Percentiles rank a stretch among this genome's conserved stretches.
Evolutionary conservation across 2,329 filamentous ascomycete species (phyloP).

Genomic region (Sporothrix mexicana): DNA sequence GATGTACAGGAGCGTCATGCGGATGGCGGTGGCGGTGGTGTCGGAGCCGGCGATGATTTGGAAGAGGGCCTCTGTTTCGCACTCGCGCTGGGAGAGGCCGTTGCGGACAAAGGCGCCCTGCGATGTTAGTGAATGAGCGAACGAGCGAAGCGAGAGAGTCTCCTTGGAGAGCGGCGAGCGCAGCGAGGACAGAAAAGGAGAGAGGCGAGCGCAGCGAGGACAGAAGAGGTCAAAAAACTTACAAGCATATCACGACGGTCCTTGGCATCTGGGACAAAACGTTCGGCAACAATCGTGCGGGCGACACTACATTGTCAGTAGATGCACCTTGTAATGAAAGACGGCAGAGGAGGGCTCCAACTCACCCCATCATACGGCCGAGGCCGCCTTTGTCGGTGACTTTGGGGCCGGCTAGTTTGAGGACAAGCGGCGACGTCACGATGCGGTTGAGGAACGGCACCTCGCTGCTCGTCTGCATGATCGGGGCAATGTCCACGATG

Average conservation of each 20-base stretch:
- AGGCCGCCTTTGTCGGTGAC: slow-evolving; percentile 41
- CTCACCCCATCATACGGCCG: slow-evolving; percentile 40
- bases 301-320: slow-evolving; percentile 27
- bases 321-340: too few relatives aligned
- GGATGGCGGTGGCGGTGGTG: slow-evolving; percentile 44
- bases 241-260: slow-evolving; percentile 36
- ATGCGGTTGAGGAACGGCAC: slow-evolving; percentile 46
- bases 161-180: neutral
- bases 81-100: slow-evolving; percentile 48
- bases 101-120: slow-evolving; percentile 49
- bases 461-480: slow-evolving; percentile 49
- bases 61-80: slow-evolving; percentile 53
- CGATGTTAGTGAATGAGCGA: slow-evolving; percentile 33
- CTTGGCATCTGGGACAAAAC: slow-evolving; percentile 32
- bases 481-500: slow-evolving; percentile 47
- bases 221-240: neutral
- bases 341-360: neutral
- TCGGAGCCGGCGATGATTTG: slow-evolving; percentile 47
- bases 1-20: slow-evolving; percentile 41
- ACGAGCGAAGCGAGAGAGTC: neutral
- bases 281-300: slow-evolving; percentile 38
- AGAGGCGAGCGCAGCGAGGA: neutral
- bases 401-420: slow-evolving; percentile 46
- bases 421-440: slow-evolving; percentile 40
- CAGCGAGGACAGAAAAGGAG: neutral